Conservation (phyloP, 164 flowering plant genomes). For the Macadamia tetraphylla region DNA sequence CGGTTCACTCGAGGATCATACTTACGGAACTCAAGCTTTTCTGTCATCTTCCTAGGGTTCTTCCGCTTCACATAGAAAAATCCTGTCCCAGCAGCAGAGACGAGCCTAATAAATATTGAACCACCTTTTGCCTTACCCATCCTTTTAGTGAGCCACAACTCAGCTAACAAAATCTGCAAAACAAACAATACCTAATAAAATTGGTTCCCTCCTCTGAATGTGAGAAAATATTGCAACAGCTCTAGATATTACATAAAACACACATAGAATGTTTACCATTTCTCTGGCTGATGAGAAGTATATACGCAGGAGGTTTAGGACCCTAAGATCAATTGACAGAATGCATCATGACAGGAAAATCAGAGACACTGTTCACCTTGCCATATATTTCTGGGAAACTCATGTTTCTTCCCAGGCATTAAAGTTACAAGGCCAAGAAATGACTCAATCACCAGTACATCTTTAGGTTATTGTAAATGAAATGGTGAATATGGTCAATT, state of each 20-base stretch:
- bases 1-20: constrained; percentile 88
- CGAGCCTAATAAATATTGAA: constrained; percentile 69
- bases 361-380: too few relatives aligned
- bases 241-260: background rate
- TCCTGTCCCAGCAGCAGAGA: constrained; percentile 94
- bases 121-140: constrained; percentile 73
- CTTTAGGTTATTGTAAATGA: background rate
- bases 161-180: background rate
- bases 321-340: background rate
- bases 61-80: constrained; percentile 88
- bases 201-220: background rate
- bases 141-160: background rate
- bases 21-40: constrained; percentile 93
- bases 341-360: background rate
- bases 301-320: background rate
- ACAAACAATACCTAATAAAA: background rate
- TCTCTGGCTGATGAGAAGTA: background rate
- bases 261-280: background rate
- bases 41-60: constrained; percentile 52
- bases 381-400: too few relatives aligned
- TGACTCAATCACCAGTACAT: too few relatives aligned
- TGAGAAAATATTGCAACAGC: background rate
- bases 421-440: too few relatives aligned
- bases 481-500: too few relatives aligned
- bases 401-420: too few relatives aligned